Evolutionary conservation across 495 filamentous ascomycete species (phyloP).

Genomic region (Mytilinidion resinicola): DNA sequence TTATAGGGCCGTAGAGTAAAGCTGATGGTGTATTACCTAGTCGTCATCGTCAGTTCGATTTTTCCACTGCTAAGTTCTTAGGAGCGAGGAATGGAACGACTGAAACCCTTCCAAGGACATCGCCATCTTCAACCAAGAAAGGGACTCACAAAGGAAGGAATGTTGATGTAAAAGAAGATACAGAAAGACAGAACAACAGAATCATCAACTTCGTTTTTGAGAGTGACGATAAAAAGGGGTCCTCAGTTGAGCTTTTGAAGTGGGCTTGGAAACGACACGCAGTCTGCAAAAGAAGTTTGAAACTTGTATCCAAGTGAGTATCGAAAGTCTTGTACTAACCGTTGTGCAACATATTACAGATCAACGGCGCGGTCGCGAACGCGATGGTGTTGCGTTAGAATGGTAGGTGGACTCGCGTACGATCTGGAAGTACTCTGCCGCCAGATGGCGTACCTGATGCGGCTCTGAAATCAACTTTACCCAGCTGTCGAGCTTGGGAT

Average conservation of each 20-base stretch:
- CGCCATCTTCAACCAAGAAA: not conserved
- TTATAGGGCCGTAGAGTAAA: not conserved
- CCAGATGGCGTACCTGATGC: not conserved
- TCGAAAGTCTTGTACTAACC: constrained; percentile 3
- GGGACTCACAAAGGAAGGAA: not conserved
- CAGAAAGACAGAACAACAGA: not conserved
- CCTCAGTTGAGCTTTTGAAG: not conserved
- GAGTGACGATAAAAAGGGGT: not conserved
- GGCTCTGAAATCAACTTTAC: not conserved
- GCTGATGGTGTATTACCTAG: not conserved
- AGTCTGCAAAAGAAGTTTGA: not conserved
- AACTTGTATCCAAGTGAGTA: constrained; percentile 1
- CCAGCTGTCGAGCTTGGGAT: not conserved
- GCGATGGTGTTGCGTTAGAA: constrained; percentile 1
- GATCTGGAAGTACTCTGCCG: not conserved
- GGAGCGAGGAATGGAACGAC: not conserved
- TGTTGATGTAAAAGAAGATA: not conserved
- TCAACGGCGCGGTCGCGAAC: constrained; percentile 1
- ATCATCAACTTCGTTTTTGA: not conserved
- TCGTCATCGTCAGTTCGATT: not conserved
- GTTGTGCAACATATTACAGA: constrained; percentile 1
- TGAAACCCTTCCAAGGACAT: too few relatives aligned
- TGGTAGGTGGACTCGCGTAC: constrained; percentile 1
- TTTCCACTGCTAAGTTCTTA: not conserved
- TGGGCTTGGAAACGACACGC: not conserved